Conservation (phyloP, 1,284 basidiomycete species). For the Anthracocystis panici-leucophaei region DNA sequence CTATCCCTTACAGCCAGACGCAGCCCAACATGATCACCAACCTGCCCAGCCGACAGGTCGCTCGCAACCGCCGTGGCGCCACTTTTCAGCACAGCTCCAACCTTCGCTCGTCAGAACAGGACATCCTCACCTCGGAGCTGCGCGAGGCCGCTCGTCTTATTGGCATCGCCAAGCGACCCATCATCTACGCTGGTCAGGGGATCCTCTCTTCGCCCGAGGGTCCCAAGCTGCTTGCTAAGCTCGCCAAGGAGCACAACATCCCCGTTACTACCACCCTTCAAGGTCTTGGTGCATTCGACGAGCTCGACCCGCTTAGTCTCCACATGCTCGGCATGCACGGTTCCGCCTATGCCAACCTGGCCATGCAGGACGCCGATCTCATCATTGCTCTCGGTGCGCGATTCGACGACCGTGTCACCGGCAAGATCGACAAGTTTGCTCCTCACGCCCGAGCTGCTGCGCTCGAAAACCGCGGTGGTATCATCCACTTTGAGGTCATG, state of each 20-base stretch:
- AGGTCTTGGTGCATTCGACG: conserved; percentile 94
- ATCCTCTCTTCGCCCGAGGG: conserved; percentile 85
- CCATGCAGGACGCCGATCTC: conserved; percentile 96
- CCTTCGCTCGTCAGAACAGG: conserved; percentile 38
- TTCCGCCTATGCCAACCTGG: conserved; percentile 94
- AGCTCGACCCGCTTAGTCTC: conserved; percentile 82
- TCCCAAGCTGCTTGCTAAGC: conserved; percentile 83
- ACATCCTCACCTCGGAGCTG: conserved; percentile 75
- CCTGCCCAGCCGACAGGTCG: conserved; percentile 65
- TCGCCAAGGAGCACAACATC: conserved; percentile 88
- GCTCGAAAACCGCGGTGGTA: conserved; percentile 86
- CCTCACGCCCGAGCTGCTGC: conserved; percentile 91
- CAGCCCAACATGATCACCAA: conserved; percentile 77
- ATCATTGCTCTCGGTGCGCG: conserved; percentile 95
- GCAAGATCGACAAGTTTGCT: conserved; percentile 88
- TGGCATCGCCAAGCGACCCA: conserved; percentile 87
- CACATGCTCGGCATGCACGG: conserved; percentile 99
- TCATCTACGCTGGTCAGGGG: conserved; percentile 95
- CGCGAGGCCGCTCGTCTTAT: conserved; percentile 88
- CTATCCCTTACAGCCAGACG: conserved; percentile 88
- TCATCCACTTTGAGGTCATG: conserved; percentile 98
- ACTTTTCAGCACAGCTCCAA: conserved; percentile 37
- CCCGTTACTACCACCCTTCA: conserved; percentile 97
- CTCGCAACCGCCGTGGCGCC: conserved; percentile 49
- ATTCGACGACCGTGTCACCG: conserved; percentile 98